phyloP scores from a whole-genome alignment of 768 basidiomycete genomes.

The Gymnopilus junonius region DNA sequence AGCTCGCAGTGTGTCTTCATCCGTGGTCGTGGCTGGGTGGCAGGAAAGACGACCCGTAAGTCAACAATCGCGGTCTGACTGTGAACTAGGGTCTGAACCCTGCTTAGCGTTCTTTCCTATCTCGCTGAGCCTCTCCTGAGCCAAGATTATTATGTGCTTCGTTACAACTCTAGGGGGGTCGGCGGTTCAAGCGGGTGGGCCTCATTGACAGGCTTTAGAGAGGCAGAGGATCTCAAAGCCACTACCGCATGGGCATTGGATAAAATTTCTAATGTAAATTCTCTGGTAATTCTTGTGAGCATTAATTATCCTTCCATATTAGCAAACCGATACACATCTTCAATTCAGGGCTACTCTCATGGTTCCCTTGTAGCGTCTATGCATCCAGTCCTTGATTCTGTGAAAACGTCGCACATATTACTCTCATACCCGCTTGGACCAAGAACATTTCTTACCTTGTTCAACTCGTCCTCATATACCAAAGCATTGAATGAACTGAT shows the following conservation, averaged over 20 bases:
- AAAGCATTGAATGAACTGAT: conserved; percentile 55
- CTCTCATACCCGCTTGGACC: conserved; percentile 80
- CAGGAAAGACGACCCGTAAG: conserved; percentile 76
- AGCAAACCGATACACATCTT: conserved; percentile 5
- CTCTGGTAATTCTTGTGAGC: conserved; percentile 62
- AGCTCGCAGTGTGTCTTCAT: conserved; percentile 73
- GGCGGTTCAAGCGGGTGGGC: conserved; percentile 75
- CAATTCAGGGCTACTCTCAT: conserved; percentile 63
- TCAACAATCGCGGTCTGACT: not conserved
- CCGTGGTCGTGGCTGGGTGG: conserved; percentile 91
- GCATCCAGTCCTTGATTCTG: conserved; percentile 54
- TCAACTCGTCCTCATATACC: conserved; percentile 60
- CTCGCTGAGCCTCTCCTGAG: conserved; percentile 41
- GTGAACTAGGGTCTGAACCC: not conserved
- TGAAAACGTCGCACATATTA: conserved; percentile 67
- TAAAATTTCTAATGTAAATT: conserved; percentile 43
- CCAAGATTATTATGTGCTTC: conserved; percentile 59
- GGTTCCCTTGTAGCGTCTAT: conserved; percentile 76
- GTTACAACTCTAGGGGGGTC: conserved; percentile 81
- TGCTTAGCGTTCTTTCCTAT: conserved; percentile 18
- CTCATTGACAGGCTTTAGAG: conserved; percentile 72
- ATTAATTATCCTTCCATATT: not conserved
- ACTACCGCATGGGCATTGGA: conserved; percentile 60
- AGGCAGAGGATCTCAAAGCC: conserved; percentile 71
- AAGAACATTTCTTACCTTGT: conserved; percentile 69